Base-by-base conservation (phyloP, 2,329 filamentous ascomycete genomes). In the Arachnomyces sp. region DNA sequence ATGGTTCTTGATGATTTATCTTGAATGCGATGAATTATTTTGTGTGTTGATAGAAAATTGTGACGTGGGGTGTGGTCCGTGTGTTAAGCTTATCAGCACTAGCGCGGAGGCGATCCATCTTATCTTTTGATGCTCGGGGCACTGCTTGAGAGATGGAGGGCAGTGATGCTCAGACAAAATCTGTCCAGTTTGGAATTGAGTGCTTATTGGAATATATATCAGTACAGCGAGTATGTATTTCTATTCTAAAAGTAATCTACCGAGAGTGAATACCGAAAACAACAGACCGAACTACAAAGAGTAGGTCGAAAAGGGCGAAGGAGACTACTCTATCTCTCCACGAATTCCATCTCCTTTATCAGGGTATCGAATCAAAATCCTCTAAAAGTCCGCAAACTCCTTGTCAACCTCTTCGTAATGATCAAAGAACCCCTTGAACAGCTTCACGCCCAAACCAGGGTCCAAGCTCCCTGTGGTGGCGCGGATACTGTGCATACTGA, bases 401-500 rank as follows among this genome's bases (percentile, higher is more conserved):
- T 65, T 72, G 63, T 95, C 89, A 31, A 95, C 81, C 54, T 75
- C 72, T 70, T 94, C 87, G 70, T 82, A 96, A 47, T 81, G 70
- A 53, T 94, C 86, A 51, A 94, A 75, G 62, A 94, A 94, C 2
- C 82, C 88, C 70, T 86, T 84, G 68, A 94, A 95, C 49, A 88
- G 77, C 65, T 85, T 81, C 13, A 92, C 84, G 3, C 89, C 90
- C 49, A 95, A 66, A 0, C 90, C 90, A 0, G 90, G 90, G 57
- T 96, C 90, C 48, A 89, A 61, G 29, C 77, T 76, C 2, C 90
- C 90, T 0, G 86, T 94, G 0, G 88, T 94, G 0, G 90, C 90
- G 17, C 90, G 76, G 49, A 96, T 84, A 38, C 79, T 85, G 63
- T 96, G 90, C 90, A 96, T 96, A 56, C 83, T 90, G 52, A 95